Evolutionary conservation across 1,284 basidiomycete genomes (phyloP), one percentile per base, ranked within the genome.

Genomic region (Chalciporus piperatoides): DNA sequence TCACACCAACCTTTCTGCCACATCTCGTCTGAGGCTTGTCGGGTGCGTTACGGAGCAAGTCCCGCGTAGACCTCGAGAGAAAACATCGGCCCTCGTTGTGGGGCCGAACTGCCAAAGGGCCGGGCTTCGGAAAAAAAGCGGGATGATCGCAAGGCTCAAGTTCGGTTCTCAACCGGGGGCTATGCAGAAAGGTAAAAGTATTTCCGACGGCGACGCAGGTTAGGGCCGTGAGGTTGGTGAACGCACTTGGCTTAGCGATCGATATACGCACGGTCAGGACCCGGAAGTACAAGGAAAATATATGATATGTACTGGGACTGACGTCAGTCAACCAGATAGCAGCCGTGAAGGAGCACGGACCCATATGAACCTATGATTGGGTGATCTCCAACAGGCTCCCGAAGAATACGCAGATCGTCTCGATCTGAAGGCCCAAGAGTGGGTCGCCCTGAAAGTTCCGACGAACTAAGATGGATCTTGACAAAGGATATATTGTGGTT

Each of bases 361-460:
- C 30, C 14, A 32, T 6, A 1, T 14, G 30, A 33, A 33, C 32
- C 3, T 33, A 10, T 9, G 8, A 33, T 33, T 33, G 14, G 14
- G 28, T 6, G 10, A 10, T 11, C 28, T 30, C 28, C 28, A 14
- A 12, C 17, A 8, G 17, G 6, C 9, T 21, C 46, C 53, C 43
- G 54, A 41, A 46, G 41, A 47, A 44, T 44, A 17, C 44, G 46
- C 54, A 28, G 27, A 21, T 42, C 25, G 44, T 8, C 23, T 38
- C 54, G 59, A 61, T 60, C 60, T 45, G 52, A 44, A 42, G 19
- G 42, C 39, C 41, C 32, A 32, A 27, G 46, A 17, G 30, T 12
- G 28, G 5, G 12, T 11, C 56, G 24, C 59, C 57, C 59, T 62
- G 59, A 55, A 48, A 6, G 28, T 2, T 33, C 46, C 46, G 45